A percentile compares a stretch with the other conserved stretches of the same genome.
Evolutionary conservation across 768 basidiomycete genomes (phyloP).

Genomic region (Tricholoma flavovirens): DNA sequence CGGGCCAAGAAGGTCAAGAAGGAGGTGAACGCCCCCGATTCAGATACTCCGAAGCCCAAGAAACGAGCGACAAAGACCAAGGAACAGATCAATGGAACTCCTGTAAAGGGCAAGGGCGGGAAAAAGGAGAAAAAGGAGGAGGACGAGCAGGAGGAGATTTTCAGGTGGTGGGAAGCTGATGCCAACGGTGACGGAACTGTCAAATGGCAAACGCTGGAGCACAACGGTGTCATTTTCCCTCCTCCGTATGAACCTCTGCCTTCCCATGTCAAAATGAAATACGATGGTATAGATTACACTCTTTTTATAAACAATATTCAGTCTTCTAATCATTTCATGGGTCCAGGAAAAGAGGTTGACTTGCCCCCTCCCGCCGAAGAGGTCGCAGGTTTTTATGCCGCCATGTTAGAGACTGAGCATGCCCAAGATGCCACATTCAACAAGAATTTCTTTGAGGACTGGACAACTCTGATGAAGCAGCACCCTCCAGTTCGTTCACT

Average conservation of each 20-base stretch:
- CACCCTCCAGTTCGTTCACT: conserved; percentile 69
- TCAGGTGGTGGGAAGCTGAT: conserved; percentile 85
- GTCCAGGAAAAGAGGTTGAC: conserved; percentile 66
- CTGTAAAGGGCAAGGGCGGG: conserved; percentile 37
- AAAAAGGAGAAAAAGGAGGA: conserved; percentile 52
- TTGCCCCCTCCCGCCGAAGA: conserved; percentile 89
- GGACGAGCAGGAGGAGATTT: conserved; percentile 69
- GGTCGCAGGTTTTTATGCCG: conserved; percentile 93
- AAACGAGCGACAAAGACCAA: conserved; percentile 37
- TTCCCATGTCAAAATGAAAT: conserved; percentile 83
- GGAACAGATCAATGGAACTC: conserved; percentile 32
- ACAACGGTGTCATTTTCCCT: conserved; percentile 93
- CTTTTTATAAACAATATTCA: conserved; percentile 4
- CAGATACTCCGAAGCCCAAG: conserved; percentile 40
- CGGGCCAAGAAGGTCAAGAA: conserved; percentile 51
- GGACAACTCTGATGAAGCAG: conserved; percentile 67
- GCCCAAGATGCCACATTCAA: conserved; percentile 84
- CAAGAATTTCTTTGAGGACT: conserved; percentile 95
- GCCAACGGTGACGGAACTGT: conserved; percentile 67
- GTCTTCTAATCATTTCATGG: not conserved
- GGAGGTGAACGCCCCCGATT: conserved; percentile 39
- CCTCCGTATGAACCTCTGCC: conserved; percentile 90
- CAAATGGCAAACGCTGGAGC: conserved; percentile 95
- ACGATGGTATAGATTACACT: conserved; percentile 61
- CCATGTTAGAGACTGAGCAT: conserved; percentile 89